Percentiles rank a stretch among this genome's conserved stretches.
phyloP scores from a whole-genome alignment of 2,329 filamentous ascomycete genomes.

The Gnomoniopsis smithogilvyi region DNA sequence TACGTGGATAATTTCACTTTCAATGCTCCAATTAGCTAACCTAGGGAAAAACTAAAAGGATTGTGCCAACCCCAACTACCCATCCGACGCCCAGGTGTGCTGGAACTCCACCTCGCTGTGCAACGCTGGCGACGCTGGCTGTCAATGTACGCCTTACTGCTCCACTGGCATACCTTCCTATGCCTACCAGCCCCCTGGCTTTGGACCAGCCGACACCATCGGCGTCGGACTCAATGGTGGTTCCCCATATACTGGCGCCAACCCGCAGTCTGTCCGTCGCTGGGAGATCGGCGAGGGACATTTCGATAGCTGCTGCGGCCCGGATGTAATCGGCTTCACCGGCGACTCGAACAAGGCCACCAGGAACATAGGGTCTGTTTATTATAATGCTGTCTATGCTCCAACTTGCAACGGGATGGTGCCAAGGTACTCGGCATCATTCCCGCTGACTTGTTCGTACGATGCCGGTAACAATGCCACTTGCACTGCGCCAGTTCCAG shows the following conservation, averaged over 20 bases:
- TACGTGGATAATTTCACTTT: neutral
- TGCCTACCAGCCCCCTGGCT: slow-evolving; percentile 7
- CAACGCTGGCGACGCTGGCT: neutral
- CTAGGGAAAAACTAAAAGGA: neutral
- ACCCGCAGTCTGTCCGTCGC: neutral
- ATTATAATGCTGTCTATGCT: neutral
- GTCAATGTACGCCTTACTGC: slow-evolving; percentile 5
- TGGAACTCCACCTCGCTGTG: slow-evolving; percentile 4
- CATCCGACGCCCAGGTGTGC: slow-evolving; percentile 4
- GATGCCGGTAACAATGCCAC: slow-evolving; percentile 14
- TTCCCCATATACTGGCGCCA: neutral
- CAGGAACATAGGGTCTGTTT: neutral
- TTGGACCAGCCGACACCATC: slow-evolving; percentile 8
- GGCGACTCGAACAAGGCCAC: slow-evolving; percentile 10
- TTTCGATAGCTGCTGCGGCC: slow-evolving; percentile 5
- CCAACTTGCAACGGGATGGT: neutral
- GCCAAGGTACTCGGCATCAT: slow-evolving; percentile 7
- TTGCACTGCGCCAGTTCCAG: slow-evolving; percentile 9
- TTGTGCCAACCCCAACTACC: slow-evolving; percentile 9
- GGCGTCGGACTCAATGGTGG: slow-evolving; percentile 3
- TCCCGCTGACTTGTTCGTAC: slow-evolving; percentile 9
- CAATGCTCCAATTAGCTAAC: neutral
- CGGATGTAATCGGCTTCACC: slow-evolving; percentile 3
- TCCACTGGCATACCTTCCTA: neutral
- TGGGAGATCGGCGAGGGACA: slow-evolving; percentile 9